A percentile compares a stretch with the other conserved stretches of the same genome.
phyloP scores from a whole-genome alignment of 805 yeast species.

The Komagataella pastoris region DNA sequence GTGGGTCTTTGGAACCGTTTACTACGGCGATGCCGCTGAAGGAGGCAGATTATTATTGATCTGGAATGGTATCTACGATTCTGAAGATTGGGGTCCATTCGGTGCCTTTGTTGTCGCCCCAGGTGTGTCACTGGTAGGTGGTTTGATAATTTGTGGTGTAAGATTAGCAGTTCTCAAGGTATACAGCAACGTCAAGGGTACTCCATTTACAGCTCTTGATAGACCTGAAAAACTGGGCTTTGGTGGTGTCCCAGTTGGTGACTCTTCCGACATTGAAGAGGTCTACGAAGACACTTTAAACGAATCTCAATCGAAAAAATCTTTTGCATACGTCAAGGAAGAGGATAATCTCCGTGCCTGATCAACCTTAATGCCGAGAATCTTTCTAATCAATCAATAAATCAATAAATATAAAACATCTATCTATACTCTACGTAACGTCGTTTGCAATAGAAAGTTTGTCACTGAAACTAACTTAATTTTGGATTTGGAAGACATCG shows the following conservation, averaged over 20 bases:
- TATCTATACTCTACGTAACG: not conserved
- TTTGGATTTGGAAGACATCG: constrained; percentile 42
- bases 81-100: constrained; percentile 84
- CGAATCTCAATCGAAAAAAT: not conserved
- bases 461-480: not conserved
- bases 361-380: not conserved
- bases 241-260: not conserved
- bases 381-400: not conserved
- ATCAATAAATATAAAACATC: not conserved
- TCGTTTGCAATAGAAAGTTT: not conserved
- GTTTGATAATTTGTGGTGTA: constrained; percentile 33
- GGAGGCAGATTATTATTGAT: constrained; percentile 70
- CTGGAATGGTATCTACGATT: constrained; percentile 66
- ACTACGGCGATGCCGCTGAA: constrained; percentile 55
- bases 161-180: constrained; percentile 26
- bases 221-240: constrained; percentile 11
- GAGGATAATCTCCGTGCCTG: not conserved
- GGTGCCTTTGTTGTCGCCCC: constrained; percentile 94
- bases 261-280: not conserved
- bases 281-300: not conserved
- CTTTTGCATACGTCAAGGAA: not conserved
- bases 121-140: constrained; percentile 55
- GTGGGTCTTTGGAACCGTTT: constrained; percentile 73
- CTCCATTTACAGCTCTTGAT: constrained; percentile 31
- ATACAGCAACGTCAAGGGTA: constrained; percentile 20